Evolutionary conservation across 306 rosid genomes (phyloP).

Genomic region (Carpinus viminea): DNA sequence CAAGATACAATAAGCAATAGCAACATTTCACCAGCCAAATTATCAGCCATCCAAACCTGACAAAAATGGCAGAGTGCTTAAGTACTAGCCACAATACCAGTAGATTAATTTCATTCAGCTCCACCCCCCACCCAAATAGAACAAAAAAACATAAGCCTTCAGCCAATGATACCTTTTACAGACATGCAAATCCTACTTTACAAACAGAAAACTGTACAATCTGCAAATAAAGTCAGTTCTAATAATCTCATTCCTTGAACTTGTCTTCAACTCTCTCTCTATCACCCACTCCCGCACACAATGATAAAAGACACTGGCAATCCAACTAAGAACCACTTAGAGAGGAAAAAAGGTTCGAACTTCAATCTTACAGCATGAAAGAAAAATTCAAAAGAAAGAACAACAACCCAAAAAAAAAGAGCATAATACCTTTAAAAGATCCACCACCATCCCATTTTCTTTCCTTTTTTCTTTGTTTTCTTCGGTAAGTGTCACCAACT

Average conservation of each 20-base stretch:
- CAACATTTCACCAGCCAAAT: neutral
- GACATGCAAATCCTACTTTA: neutral
- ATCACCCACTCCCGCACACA: neutral
- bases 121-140: neutral
- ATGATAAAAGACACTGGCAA: constrained; percentile 3
- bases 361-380: constrained; percentile 25
- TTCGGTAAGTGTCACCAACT: neutral
- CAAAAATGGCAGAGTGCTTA: constrained; percentile 13
- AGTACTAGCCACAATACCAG: constrained; percentile 13
- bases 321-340: constrained; percentile 19
- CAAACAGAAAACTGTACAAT: constrained; percentile 3
- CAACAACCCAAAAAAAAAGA: constrained; percentile 16
- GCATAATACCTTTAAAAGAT: constrained; percentile 1
- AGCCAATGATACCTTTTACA: constrained; percentile 4
- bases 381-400: constrained; percentile 27
- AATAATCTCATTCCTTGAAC: constrained; percentile 18
- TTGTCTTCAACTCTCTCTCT: constrained; percentile 15
- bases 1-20: neutral
- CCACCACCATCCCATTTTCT: constrained; percentile 25
- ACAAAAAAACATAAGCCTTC: neutral
- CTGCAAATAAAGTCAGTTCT: constrained; percentile 3
- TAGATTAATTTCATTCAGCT: neutral
- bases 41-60: neutral
- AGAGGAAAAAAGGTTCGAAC: neutral
- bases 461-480: neutral